phyloP scores from a whole-genome alignment of 2,329 filamentous ascomycete genomes.

The Teratosphaeriaceae sp. region DNA sequence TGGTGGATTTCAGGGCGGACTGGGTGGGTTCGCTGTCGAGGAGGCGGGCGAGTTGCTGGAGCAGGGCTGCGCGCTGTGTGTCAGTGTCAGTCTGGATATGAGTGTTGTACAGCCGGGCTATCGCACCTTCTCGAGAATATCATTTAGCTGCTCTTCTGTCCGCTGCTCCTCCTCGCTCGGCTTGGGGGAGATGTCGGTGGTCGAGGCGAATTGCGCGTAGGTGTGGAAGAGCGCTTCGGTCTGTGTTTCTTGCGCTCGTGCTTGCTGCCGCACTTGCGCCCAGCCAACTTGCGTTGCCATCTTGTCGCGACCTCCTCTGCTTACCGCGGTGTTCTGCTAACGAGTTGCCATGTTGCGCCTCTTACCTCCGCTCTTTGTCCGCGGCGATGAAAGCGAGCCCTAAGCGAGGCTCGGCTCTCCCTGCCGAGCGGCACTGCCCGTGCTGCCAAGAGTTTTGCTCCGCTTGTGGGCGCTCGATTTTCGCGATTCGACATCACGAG shows the following conservation, averaged over 20 bases:
- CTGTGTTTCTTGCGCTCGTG: conserved; percentile 78
- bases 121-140: conserved; percentile 71
- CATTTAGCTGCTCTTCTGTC: conserved; percentile 74
- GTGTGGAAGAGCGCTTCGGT: conserved; percentile 76
- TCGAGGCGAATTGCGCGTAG: conserved; percentile 85
- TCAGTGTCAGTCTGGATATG: conserved; percentile 13
- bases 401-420: background rate
- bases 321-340: background rate
- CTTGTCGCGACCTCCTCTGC: conserved; percentile 27
- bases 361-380: background rate
- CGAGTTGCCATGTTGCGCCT: background rate
- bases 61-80: conserved; percentile 69
- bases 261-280: conserved; percentile 91
- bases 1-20: conserved; percentile 95
- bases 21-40: conserved; percentile 87
- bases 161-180: conserved; percentile 77
- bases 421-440: background rate
- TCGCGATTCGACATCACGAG: conserved; percentile 7
- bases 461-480: background rate
- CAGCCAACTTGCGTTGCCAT: conserved; percentile 53
- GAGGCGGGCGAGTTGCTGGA: conserved; percentile 76
- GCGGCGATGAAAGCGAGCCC: background rate
- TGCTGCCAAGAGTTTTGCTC: background rate
- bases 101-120: too few species aligned
- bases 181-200: conserved; percentile 70